Conservation (phyloP, 768 basidiomycete genomes). For the Rhodotorula kratochvilovae region DNA sequence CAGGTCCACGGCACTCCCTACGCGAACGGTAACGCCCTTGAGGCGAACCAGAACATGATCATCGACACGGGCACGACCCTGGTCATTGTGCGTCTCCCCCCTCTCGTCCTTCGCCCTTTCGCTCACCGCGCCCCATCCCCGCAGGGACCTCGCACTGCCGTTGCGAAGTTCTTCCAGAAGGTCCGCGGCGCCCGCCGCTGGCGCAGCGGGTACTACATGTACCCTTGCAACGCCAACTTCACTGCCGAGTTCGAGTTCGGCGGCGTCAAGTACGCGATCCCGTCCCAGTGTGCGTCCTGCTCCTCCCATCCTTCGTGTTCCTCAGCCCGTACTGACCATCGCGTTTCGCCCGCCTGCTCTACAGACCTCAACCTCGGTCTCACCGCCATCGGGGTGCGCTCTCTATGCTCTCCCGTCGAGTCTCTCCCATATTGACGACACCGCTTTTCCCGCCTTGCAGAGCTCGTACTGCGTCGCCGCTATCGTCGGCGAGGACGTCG, state of each 20-base stretch:
- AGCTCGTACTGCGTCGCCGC: slow-evolving; percentile 28
- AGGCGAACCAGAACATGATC: slow-evolving; percentile 33
- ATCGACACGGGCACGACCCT: slow-evolving; percentile 42
- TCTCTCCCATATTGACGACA: not conserved
- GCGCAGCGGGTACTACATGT: slow-evolving; percentile 45
- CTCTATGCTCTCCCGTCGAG: not conserved
- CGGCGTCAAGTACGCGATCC: slow-evolving; percentile 3
- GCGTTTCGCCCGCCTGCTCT: no score
- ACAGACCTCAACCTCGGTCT: slow-evolving; percentile 53
- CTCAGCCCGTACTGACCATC: not conserved
- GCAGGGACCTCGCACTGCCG: slow-evolving; percentile 44
- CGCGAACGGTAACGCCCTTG: slow-evolving; percentile 40
- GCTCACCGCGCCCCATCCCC: not conserved
- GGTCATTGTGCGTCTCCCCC: slow-evolving; percentile 23
- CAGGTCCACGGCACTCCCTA: slow-evolving; percentile 43
- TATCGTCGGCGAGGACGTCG: slow-evolving; percentile 37
- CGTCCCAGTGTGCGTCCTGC: slow-evolving; percentile 41
- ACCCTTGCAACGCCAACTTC: slow-evolving; percentile 35
- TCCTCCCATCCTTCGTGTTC: no score
- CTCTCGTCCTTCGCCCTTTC: no score
- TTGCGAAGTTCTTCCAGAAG: slow-evolving; percentile 46
- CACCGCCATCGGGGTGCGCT: not conserved
- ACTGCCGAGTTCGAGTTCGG: slow-evolving; percentile 1
- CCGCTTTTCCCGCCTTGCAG: not conserved
- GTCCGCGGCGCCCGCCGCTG: slow-evolving; percentile 48